Evolutionary conservation across 805 yeast genomes (phyloP).

Genomic region (Ogataea allantospora): DNA sequence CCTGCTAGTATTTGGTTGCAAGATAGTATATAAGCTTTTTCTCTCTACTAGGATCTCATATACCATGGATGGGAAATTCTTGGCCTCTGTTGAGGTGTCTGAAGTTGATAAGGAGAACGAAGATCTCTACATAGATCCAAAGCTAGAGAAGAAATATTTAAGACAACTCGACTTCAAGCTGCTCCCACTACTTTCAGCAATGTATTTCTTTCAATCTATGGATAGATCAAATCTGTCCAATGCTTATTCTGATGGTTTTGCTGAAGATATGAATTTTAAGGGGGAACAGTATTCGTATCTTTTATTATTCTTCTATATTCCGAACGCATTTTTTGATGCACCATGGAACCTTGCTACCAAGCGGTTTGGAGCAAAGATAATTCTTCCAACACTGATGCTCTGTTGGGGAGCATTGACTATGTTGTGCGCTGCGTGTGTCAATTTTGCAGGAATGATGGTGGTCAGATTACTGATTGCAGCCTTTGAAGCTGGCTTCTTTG

Average conservation of each 20-base stretch:
- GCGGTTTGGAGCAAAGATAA: conserved; percentile 37
- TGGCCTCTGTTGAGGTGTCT: neutral
- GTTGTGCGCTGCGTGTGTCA: conserved; percentile 40
- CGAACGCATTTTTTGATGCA: conserved; percentile 45
- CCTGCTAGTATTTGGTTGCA: too few relatives aligned
- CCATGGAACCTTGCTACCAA: conserved; percentile 41
- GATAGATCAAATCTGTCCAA: conserved; percentile 45
- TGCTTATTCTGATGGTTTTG: conserved; percentile 44
- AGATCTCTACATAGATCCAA: neutral
- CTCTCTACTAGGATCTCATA: neutral
- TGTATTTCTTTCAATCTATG: conserved; percentile 43
- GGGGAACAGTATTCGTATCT: conserved; percentile 42
- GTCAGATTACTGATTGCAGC: conserved; percentile 40
- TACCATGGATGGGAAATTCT: neutral
- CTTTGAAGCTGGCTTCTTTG: conserved; percentile 41
- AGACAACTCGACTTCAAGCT: conserved; percentile 40
- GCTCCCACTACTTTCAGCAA: conserved; percentile 41
- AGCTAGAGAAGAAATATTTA: conserved; percentile 9
- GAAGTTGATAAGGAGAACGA: neutral
- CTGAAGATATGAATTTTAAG: conserved; percentile 38
- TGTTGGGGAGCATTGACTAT: conserved; percentile 44
- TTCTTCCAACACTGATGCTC: conserved; percentile 39
- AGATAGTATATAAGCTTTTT: neutral
- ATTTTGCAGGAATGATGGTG: conserved; percentile 40
- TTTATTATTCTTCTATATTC: conserved; percentile 42